Percentiles rank a stretch among this genome's conserved stretches.
Conservation (phyloP, 257 asterid species). For the Solanum tarijense region DNA sequence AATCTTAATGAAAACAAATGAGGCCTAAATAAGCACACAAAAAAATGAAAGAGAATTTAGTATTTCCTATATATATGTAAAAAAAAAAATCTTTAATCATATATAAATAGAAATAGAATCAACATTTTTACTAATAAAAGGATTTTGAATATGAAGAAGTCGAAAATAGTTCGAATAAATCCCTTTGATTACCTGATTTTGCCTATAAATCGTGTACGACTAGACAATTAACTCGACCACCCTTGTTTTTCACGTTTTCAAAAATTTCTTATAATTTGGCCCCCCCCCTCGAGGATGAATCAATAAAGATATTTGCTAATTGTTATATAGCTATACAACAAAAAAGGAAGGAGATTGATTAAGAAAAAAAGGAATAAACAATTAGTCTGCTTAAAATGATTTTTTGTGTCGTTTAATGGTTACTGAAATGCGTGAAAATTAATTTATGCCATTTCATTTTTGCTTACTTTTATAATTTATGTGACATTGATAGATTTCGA, state of each 20-base stretch:
- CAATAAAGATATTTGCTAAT: not conserved
- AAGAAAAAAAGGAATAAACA: too few species aligned
- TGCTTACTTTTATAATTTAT: too few species aligned
- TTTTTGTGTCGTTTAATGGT: not conserved
- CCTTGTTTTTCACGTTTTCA: not conserved
- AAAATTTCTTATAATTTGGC: not conserved
- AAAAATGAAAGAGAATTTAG: too few species aligned
- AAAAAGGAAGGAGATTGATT: not conserved
- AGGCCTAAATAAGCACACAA: too few species aligned
- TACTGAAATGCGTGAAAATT: too few species aligned
- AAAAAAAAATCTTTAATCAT: too few species aligned
- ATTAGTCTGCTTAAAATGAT: not conserved
- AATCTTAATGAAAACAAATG: too few species aligned
- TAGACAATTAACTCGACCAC: not conserved
- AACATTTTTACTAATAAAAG: not conserved
- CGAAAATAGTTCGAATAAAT: too few species aligned
- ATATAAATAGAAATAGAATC: not conserved
- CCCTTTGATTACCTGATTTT: not conserved
- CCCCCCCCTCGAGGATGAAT: not conserved
- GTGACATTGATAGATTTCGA: not conserved
- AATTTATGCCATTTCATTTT: not conserved
- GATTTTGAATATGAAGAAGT: too few species aligned
- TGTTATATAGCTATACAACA: not conserved
- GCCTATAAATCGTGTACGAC: not conserved
- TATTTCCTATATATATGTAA: too few species aligned